Conservation (phyloP, 179 eudicot species). For the Silene noctiflora region DNA sequence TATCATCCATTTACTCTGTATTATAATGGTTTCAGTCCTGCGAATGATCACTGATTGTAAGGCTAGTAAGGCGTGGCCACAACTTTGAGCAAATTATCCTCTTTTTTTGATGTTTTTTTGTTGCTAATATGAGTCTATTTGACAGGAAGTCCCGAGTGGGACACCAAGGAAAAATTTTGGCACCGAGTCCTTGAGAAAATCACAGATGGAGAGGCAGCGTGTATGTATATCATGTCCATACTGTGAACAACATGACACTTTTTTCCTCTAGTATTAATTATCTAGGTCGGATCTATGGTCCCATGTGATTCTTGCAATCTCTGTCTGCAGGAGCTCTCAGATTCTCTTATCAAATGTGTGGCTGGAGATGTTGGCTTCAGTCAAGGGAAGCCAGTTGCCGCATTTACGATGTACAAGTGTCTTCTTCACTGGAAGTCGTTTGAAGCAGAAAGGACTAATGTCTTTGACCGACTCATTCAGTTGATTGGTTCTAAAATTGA, state of each 20-base stretch:
- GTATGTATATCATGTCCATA: conserved; percentile 37
- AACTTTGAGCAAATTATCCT: conserved; percentile 7
- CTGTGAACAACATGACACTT: conserved; percentile 3
- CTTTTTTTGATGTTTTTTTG: not conserved
- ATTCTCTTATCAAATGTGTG: conserved; percentile 63
- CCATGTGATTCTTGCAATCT: conserved; percentile 13
- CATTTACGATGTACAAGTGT: conserved; percentile 80
- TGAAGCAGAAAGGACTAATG: conserved; percentile 84
- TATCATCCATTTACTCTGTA: not conserved
- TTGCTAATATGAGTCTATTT: conserved; percentile 6
- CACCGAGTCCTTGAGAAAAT: conserved; percentile 61
- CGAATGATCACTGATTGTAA: conserved; percentile 43
- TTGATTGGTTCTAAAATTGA: conserved; percentile 79
- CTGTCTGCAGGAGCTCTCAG: conserved; percentile 59
- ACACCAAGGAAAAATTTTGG: conserved; percentile 51
- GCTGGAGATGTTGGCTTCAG: conserved; percentile 74
- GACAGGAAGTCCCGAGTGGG: conserved; percentile 51
- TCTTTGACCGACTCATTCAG: conserved; percentile 87
- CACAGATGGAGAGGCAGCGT: conserved; percentile 66
- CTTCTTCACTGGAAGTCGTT: conserved; percentile 86
- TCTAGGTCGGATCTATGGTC: not conserved
- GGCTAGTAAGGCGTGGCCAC: conserved; percentile 26
- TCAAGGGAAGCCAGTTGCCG: conserved; percentile 93
- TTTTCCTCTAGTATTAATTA: not conserved
- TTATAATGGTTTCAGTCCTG: conserved; percentile 25